phyloP scores from a whole-genome alignment of 805 yeast genomes.

The Wickerhamomyces pijperi region DNA sequence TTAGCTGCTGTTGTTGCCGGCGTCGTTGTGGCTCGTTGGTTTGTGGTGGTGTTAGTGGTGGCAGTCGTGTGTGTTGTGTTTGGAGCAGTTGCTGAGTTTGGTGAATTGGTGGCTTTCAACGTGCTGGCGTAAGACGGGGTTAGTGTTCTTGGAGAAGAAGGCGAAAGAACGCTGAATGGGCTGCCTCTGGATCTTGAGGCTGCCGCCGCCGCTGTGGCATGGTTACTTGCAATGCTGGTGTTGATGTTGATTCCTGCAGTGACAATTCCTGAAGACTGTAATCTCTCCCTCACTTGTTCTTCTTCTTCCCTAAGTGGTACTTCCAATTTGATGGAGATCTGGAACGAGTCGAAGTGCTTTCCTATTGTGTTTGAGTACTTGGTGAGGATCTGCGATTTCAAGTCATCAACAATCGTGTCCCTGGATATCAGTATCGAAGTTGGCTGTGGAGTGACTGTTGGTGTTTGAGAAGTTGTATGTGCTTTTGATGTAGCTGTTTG shows the following conservation, averaged over 20 bases:
- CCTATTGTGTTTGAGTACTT: conserved; percentile 64
- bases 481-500: too few relatives aligned
- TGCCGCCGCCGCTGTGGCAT: conserved; percentile 3
- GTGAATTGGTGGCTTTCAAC: too few relatives aligned
- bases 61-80: too few relatives aligned
- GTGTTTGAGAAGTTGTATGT: too few relatives aligned
- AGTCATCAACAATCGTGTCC: conserved; percentile 68
- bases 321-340: conserved; percentile 18
- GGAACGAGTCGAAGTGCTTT: conserved; percentile 46
- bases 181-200: too few relatives aligned
- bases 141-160: not conserved
- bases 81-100: too few relatives aligned
- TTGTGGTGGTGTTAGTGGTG: not conserved
- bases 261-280: too few relatives aligned
- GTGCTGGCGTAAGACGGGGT: not conserved
- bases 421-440: conserved; percentile 57
- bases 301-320: conserved; percentile 3
- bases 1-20: too few relatives aligned
- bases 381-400: conserved; percentile 50
- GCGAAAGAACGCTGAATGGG: not conserved
- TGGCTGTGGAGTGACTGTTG: conserved; percentile 30
- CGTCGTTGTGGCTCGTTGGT: not conserved
- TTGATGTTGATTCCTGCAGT: too few relatives aligned
- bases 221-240: too few relatives aligned
- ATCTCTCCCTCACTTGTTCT: too few relatives aligned